Conservation (phyloP, 73 alveolate species). For the Tetrahymena thermophila region DNA sequence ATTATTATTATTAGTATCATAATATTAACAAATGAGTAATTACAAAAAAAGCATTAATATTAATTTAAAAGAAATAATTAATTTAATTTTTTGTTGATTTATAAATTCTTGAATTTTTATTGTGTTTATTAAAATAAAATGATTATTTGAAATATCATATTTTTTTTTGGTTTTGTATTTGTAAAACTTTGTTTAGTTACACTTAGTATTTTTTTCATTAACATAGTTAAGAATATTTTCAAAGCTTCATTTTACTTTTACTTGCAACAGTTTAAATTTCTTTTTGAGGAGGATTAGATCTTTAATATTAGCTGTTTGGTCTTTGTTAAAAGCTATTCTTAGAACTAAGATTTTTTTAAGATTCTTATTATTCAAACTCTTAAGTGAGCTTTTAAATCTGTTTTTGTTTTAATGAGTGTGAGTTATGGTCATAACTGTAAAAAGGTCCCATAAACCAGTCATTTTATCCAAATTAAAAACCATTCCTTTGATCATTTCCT, state of each 20-base stretch:
- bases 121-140: too few relatives aligned
- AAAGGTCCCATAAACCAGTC: conserved; percentile 41
- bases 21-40: too few relatives aligned
- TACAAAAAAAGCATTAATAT: too few relatives aligned
- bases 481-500: conserved; percentile 19
- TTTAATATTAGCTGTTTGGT: neutral
- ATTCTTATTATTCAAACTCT: neutral
- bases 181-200: too few relatives aligned
- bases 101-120: too few relatives aligned
- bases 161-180: too few relatives aligned
- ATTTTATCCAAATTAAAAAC: conserved; percentile 1
- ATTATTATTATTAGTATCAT: too few relatives aligned
- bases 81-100: too few relatives aligned
- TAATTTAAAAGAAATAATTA: too few relatives aligned
- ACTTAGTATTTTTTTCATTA: too few relatives aligned
- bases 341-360: neutral
- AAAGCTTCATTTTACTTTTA: neutral
- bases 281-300: neutral
- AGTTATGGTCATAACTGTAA: conserved; percentile 28
- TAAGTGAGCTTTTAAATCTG: neutral
- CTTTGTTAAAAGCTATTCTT: neutral
- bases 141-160: too few relatives aligned
- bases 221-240: neutral
- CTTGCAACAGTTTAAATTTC: too few relatives aligned
- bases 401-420: neutral